Evolutionary conservation across 192 early-diverging fungal species (phyloP).

Genomic region (Umbelopsis sp.): DNA sequence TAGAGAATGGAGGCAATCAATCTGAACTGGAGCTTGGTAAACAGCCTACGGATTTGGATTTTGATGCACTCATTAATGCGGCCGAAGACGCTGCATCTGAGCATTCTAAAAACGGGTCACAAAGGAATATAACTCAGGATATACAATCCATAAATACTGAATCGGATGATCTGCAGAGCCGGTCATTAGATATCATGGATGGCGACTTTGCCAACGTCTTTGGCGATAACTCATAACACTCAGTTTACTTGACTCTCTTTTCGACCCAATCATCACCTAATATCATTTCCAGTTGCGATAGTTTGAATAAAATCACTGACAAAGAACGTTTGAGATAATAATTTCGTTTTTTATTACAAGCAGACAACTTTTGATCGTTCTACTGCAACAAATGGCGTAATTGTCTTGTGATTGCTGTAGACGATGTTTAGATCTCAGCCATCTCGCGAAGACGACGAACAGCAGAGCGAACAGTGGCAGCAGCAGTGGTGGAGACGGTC

Average conservation of each 20-base stretch:
- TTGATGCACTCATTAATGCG: slow-evolving; percentile 20
- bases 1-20: not conserved
- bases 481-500: slow-evolving; percentile 90
- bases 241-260: too few species aligned
- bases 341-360: slow-evolving; percentile 18
- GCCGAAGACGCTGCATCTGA: slow-evolving; percentile 7
- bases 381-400: slow-evolving; percentile 15
- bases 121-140: not conserved
- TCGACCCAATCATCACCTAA: too few species aligned
- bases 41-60: slow-evolving; percentile 1
- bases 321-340: not conserved
- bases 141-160: slow-evolving; percentile 6
- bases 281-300: too few species aligned
- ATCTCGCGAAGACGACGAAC: slow-evolving; percentile 98
- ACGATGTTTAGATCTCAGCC: slow-evolving; percentile 74
- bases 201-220: slow-evolving; percentile 8
- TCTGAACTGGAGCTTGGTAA: not conserved
- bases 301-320: too few species aligned
- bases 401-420: slow-evolving; percentile 3
- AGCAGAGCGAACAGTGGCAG: slow-evolving; percentile 89
- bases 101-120: not conserved
- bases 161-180: not conserved
- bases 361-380: slow-evolving; percentile 5
- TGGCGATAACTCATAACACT: too few species aligned
- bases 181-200: slow-evolving; percentile 13